Conservation (phyloP, 2,329 filamentous ascomycete species). For the Stachybotrys chlorohalonatus region DNA sequence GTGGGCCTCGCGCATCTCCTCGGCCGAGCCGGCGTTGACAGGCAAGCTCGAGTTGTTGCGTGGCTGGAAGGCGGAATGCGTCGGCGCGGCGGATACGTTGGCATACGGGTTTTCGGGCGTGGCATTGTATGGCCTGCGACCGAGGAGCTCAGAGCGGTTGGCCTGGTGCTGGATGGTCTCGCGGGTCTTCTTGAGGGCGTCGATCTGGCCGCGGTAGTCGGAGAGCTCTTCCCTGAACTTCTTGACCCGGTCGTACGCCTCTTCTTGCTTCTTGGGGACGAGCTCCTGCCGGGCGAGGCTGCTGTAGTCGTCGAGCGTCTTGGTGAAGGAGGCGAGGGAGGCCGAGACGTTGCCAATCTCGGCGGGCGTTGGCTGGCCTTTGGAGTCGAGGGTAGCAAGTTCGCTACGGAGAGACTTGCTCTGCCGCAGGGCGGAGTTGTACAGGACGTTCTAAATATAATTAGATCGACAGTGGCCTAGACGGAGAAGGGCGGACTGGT, state of each 20-base stretch:
- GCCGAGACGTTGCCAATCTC: conserved; percentile 63
- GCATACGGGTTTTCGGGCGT: conserved; percentile 92
- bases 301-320: conserved; percentile 89
- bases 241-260: conserved; percentile 76
- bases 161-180: conserved; percentile 61
- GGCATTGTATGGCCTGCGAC: conserved; percentile 68
- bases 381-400: conserved; percentile 59
- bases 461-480: background rate
- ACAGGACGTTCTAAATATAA: conserved; percentile 61
- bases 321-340: conserved; percentile 70
- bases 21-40: conserved; percentile 31
- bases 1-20: conserved; percentile 67
- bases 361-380: conserved; percentile 49
- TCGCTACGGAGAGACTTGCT: conserved; percentile 71
- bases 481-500: background rate
- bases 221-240: conserved; percentile 76
- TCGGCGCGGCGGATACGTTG: conserved; percentile 31
- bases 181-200: conserved; percentile 64
- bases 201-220: conserved; percentile 71
- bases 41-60: conserved; percentile 26
- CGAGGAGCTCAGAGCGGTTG: conserved; percentile 75
- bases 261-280: conserved; percentile 83
- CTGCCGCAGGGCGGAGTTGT: conserved; percentile 80
- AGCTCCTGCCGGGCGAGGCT: conserved; percentile 79
- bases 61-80: conserved; percentile 27